These are phyloP conservation scores for Heritiera littoralis DNA, from an alignment of 345 rosid genomes.

Conservation along the genomic window DNA sequence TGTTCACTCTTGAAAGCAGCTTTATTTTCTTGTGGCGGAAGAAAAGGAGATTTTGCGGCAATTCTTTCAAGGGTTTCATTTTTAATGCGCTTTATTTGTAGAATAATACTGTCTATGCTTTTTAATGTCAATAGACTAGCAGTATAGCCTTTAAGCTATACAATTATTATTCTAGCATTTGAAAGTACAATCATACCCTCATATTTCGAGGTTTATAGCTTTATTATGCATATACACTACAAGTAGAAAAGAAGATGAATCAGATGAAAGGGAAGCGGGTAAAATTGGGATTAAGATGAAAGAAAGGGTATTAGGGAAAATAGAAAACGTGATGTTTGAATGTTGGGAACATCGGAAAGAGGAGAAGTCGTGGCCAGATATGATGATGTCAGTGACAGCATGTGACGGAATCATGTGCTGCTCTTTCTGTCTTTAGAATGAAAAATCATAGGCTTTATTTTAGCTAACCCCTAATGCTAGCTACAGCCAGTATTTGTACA, in stretches of 20 bases:
- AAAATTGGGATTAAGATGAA: slow-evolving; percentile 2
- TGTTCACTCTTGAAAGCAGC: not conserved
- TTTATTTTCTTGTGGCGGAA: slow-evolving; percentile 40
- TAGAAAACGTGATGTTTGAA: slow-evolving; percentile 59
- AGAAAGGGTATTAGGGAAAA: slow-evolving; percentile 17
- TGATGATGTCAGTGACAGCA: slow-evolving; percentile 66
- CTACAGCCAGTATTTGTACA: not conserved
- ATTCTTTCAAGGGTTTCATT: not conserved
- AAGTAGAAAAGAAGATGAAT: not conserved
- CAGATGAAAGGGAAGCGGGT: too few species aligned
- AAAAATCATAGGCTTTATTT: not conserved
- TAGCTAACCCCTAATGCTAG: not conserved
- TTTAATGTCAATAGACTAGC: too few species aligned
- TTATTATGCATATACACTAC: not conserved
- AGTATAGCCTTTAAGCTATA: too few species aligned
- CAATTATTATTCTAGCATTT: not conserved
- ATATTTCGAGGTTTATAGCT: not conserved
- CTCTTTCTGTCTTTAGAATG: slow-evolving; percentile 9
- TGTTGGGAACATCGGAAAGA: slow-evolving; percentile 70
- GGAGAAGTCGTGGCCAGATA: slow-evolving; percentile 71
- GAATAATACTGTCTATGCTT: not conserved
- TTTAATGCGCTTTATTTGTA: too few species aligned
- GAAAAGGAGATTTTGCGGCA: slow-evolving; percentile 38
- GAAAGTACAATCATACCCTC: not conserved
- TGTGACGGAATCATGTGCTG: slow-evolving; percentile 52